phyloP scores from a whole-genome alignment of 306 rosid genomes.

The Psophocarpus tetragonolobus region DNA sequence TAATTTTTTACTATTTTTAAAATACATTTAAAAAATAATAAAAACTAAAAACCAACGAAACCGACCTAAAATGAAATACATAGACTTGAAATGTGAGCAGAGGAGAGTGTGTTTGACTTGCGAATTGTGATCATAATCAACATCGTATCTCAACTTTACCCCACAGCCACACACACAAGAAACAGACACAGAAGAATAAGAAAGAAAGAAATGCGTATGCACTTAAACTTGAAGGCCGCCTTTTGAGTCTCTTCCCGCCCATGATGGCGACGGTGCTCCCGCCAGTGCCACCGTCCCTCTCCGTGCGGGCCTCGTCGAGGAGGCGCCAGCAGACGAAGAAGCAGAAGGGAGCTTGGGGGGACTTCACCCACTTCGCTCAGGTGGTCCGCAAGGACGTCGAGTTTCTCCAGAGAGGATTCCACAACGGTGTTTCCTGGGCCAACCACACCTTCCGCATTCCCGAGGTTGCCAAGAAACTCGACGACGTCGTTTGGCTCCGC shows the following conservation, averaged over 20 bases:
- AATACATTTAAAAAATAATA: no score
- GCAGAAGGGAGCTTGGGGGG: constrained; percentile 46
- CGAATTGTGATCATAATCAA: background rate
- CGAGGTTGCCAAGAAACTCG: constrained; percentile 55
- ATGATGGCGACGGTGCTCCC: constrained; percentile 54
- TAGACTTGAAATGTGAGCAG: no score
- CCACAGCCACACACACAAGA: constrained; percentile 26
- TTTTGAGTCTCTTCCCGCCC: constrained; percentile 8
- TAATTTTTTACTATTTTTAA: no score
- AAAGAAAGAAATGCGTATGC: background rate
- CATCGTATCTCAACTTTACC: background rate
- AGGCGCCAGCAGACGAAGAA: background rate
- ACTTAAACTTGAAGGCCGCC: background rate
- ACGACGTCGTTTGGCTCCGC: constrained; percentile 78
- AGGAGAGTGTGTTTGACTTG: no score
- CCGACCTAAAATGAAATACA: no score
- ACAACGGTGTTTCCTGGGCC: constrained; percentile 69
- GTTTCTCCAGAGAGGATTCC: constrained; percentile 59
- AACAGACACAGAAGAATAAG: no score
- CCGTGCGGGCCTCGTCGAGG: constrained; percentile 25
- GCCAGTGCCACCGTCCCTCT: constrained; percentile 28
- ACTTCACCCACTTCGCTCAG: constrained; percentile 62
- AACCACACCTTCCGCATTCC: constrained; percentile 65
- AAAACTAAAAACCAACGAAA: no score
- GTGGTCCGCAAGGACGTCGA: constrained; percentile 75